Evolutionary conservation across 1,284 basidiomycete species (phyloP).

Genomic region (Ceratobasidium papillatum): DNA sequence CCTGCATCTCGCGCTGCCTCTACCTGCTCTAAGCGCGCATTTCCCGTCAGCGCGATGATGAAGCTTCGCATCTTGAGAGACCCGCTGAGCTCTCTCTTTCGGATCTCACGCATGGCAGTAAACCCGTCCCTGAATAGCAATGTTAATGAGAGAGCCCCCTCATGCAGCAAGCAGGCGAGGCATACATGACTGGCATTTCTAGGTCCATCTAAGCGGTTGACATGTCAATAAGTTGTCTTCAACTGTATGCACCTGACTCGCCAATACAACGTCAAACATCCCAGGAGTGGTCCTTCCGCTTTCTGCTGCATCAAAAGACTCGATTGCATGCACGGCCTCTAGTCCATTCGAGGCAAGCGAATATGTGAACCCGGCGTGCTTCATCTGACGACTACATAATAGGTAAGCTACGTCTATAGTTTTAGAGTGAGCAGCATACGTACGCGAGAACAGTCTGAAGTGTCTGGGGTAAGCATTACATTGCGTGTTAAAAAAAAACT

Average conservation of each 20-base stretch:
- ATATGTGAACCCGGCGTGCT: conserved; percentile 46
- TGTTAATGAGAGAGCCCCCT: background rate
- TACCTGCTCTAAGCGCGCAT: conserved; percentile 43
- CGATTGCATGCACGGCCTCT: conserved; percentile 47
- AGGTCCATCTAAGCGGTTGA: conserved; percentile 48
- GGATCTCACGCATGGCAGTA: no score
- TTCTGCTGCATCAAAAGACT: conserved; percentile 16
- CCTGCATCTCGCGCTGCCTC: no score
- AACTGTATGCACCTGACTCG: background rate
- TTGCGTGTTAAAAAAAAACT: background rate
- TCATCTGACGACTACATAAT: conserved; percentile 46
- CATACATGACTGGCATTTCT: conserved; percentile 49
- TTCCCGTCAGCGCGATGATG: conserved; percentile 49
- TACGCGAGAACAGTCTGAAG: conserved; percentile 38
- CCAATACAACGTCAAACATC: no score
- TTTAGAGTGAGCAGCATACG: background rate
- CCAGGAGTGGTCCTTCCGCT: background rate
- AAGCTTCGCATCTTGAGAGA: conserved; percentile 45
- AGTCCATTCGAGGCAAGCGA: conserved; percentile 47
- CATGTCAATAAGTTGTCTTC: background rate
- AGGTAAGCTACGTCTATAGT: background rate
- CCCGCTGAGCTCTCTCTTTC: no score
- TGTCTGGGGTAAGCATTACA: background rate
- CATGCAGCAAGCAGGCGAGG: background rate
- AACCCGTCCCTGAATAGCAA: conserved; percentile 45